phyloP scores from a whole-genome alignment of 1,284 basidiomycete genomes.

The Leccinum cinnamomeum region DNA sequence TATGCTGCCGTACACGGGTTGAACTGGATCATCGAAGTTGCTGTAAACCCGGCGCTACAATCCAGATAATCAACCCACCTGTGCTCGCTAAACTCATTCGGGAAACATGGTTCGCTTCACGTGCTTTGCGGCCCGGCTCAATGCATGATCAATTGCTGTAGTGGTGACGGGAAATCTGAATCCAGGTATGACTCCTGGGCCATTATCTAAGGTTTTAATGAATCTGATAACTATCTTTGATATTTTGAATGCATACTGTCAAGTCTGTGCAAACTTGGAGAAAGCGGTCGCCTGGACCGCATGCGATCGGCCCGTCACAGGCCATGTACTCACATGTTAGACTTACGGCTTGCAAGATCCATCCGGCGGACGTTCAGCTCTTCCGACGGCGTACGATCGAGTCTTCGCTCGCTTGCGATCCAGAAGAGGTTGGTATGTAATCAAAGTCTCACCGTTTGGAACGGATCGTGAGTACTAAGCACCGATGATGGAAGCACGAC shows the following conservation, averaged over 20 bases:
- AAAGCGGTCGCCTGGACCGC: neutral
- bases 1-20: neutral
- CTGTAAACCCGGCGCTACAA: slow-evolving; percentile 16
- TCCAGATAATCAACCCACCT: slow-evolving; percentile 10
- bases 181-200: slow-evolving; percentile 7
- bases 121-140: neutral
- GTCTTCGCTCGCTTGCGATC: neutral
- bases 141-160: slow-evolving; percentile 8
- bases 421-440: neutral
- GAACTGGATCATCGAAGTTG: slow-evolving; percentile 7
- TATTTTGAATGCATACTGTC: neutral
- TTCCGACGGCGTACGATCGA: neutral
- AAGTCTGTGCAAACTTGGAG: neutral
- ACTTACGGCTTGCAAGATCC: neutral
- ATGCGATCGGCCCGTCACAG: neutral
- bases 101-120: neutral
- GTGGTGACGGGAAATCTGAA: neutral
- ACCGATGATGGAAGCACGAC: neutral
- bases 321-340: neutral
- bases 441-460: neutral
- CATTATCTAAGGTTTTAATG: slow-evolving; percentile 2
- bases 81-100: slow-evolving; percentile 2
- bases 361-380: neutral
- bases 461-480: neutral
- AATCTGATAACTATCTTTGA: neutral